A percentile compares a stretch with the other conserved stretches of the same genome.
These are phyloP conservation scores for Kluyveromyces lactis DNA, from an alignment of 805 yeast genomes.

Conservation along the genomic window DNA sequence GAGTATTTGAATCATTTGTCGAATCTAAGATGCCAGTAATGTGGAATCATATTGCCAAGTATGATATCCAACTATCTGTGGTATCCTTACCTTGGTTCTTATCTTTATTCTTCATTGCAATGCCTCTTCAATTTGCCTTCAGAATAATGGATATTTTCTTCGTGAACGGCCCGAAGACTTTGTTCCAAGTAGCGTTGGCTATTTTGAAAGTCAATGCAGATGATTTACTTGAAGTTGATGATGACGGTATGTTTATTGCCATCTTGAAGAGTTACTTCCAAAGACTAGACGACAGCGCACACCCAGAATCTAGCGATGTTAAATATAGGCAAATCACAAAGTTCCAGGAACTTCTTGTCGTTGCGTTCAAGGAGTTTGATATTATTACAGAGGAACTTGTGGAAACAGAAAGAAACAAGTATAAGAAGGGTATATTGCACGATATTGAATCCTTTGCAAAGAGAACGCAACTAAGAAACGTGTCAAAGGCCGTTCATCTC, in stretches of 20 bases:
- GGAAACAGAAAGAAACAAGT: constrained; percentile 56
- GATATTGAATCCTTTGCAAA: constrained; percentile 88
- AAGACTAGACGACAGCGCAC: constrained; percentile 68
- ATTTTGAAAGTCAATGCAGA: constrained; percentile 86
- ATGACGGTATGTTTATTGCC: constrained; percentile 87
- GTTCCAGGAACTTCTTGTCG: constrained; percentile 84
- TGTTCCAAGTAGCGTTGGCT: constrained; percentile 91
- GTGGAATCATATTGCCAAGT: constrained; percentile 68
- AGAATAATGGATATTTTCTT: constrained; percentile 86
- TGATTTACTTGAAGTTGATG: constrained; percentile 65
- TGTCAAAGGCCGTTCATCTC: constrained; percentile 65
- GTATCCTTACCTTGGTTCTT: constrained; percentile 96
- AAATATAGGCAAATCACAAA: constrained; percentile 62
- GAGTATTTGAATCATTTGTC: constrained; percentile 84
- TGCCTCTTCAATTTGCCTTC: constrained; percentile 92
- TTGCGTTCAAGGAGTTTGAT: constrained; percentile 86
- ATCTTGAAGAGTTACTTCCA: constrained; percentile 76
- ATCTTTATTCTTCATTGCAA: constrained; percentile 78
- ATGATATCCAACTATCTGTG: constrained; percentile 87
- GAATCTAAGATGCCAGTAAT: constrained; percentile 82
- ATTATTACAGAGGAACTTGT: constrained; percentile 70
- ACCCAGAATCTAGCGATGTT: constrained; percentile 59
- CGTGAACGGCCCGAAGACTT: constrained; percentile 77
- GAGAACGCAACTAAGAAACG: constrained; percentile 80
- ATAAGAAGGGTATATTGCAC: constrained; percentile 67